phyloP scores from a whole-genome alignment of 768 basidiomycete genomes.

The Lyophyllum atratum region DNA sequence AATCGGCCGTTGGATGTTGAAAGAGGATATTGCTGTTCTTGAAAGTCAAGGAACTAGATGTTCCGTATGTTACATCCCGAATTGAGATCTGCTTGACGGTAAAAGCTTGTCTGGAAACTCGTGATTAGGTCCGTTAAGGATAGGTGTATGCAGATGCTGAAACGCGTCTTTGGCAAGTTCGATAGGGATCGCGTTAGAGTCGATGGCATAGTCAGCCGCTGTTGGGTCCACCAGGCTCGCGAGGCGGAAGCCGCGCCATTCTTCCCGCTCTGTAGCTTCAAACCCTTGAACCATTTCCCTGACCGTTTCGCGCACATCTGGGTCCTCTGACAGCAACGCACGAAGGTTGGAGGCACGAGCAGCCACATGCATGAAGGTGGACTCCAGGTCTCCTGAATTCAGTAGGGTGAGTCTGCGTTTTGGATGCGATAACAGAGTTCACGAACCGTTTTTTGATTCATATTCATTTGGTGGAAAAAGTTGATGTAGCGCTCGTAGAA shows the following conservation, averaged over 20 bases:
- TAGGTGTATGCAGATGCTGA: neutral
- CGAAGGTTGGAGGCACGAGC: conserved; percentile 10
- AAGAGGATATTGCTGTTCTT: conserved; percentile 10
- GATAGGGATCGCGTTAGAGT: conserved; percentile 4
- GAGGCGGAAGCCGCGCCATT: conserved; percentile 10
- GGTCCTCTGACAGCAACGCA: conserved; percentile 11
- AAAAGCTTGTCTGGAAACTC: neutral
- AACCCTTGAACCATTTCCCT: conserved; percentile 1
- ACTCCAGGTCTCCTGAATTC: conserved; percentile 10
- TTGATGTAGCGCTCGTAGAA: conserved; percentile 22
- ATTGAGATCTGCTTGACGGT: conserved; percentile 2
- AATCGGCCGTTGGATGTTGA: neutral
- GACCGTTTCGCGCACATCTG: neutral
- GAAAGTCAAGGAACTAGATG: neutral
- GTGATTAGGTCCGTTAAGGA: neutral
- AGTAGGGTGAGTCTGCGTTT: neutral
- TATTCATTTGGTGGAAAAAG: conserved; percentile 21
- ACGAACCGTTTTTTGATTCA: conserved; percentile 14
- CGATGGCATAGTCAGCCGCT: neutral
- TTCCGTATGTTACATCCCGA: conserved; percentile 3
- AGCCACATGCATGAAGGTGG: conserved; percentile 8
- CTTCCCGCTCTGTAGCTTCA: conserved; percentile 6
- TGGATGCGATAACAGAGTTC: neutral
- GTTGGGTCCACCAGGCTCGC: conserved; percentile 8
- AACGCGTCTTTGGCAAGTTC: neutral